Evolutionary conservation across 1,284 basidiomycete genomes (phyloP), one percentile per base, ranked within the genome.

Genomic region (Calocybe gambosa): DNA sequence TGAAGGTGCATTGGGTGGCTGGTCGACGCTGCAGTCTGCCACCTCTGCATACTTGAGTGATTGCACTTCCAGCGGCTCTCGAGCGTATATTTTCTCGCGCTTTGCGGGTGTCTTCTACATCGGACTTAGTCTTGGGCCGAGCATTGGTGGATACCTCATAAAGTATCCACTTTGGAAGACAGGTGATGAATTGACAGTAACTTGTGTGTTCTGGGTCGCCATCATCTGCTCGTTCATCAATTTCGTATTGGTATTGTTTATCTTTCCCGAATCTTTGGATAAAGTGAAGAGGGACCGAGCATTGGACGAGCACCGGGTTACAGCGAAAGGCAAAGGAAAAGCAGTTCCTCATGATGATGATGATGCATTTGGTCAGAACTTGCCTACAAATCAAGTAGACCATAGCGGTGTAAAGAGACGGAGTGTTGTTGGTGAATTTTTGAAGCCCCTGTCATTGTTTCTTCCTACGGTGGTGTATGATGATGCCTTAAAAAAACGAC

Each of bases 1-100:
- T 21, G 93, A 96, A 58, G 93, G 93, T 12, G 61, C 85, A 2
- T 72, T 93, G 3, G 93, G 93, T 18, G 90, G 93, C n/a, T 87
- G 86, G 75, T 79, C 86, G 4, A 86, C 89, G 0, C 67, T 93
- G 8, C 79, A 84, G 50, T 82, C 86, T 1, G 82, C 87, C 0
- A 81, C 82, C 34, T 82, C 88, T 25, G 89, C 93, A 1, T 97
- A 93, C 61, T 71, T 91, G 39, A 86, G 85, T 12, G 90, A 94
- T 59, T 88, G 87, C 59, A 93, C 91, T 1, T 87, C 88, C 2
- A 75, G 84, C 47, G 90, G 89, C 37, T 90, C 88, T 16, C 78
- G 90, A 39, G 82, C 90, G 0, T 77, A 81, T 26, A 79, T 89
- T 31, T 93, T 92, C 67, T 84, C 87, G 18, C 80, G 87, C 16